A percentile compares a stretch with the other conserved stretches of the same genome.
Evolutionary conservation across 1,284 basidiomycete species (phyloP).

Genomic region (Ustilago cynodontis): DNA sequence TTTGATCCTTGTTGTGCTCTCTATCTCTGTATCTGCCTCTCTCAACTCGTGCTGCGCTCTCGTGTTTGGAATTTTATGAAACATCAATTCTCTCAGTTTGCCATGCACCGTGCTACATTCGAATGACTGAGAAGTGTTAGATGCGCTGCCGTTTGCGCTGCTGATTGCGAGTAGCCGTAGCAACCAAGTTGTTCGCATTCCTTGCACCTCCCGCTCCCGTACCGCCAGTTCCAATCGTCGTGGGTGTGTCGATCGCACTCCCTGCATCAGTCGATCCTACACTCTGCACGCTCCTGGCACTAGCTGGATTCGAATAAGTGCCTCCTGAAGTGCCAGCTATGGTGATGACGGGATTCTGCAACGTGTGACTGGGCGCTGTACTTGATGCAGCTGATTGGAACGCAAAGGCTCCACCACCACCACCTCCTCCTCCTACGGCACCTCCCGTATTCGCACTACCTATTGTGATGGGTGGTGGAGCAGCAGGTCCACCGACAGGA

Average conservation of each 20-base stretch:
- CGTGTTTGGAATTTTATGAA: constrained; percentile 17
- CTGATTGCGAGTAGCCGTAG: constrained; percentile 42
- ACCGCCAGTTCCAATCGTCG: neutral
- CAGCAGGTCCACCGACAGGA: constrained; percentile 33
- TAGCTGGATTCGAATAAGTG: constrained; percentile 15
- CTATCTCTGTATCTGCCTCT: constrained; percentile 24
- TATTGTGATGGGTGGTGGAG: constrained; percentile 39
- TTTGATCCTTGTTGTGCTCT: constrained; percentile 12
- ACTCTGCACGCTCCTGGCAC: constrained; percentile 14
- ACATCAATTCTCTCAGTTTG: constrained; percentile 13
- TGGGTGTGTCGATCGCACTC: constrained; percentile 6
- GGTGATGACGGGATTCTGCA: constrained; percentile 22
- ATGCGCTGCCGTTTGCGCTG: constrained; percentile 48
- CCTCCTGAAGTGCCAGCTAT: constrained; percentile 13
- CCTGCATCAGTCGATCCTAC: constrained; percentile 9
- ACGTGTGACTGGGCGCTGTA: constrained; percentile 3
- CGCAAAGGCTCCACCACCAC: neutral
- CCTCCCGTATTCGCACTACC: constrained; percentile 15
- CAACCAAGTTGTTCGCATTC: constrained; percentile 22
- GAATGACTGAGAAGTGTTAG: neutral
- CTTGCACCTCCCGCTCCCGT: neutral
- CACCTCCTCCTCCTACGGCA: constrained; percentile 9
- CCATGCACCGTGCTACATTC: too few relatives aligned
- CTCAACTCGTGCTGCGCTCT: neutral
- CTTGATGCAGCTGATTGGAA: constrained; percentile 16